Evolutionary conservation across 1,284 basidiomycete species (phyloP).

Genomic region (Puccinia triticina): DNA sequence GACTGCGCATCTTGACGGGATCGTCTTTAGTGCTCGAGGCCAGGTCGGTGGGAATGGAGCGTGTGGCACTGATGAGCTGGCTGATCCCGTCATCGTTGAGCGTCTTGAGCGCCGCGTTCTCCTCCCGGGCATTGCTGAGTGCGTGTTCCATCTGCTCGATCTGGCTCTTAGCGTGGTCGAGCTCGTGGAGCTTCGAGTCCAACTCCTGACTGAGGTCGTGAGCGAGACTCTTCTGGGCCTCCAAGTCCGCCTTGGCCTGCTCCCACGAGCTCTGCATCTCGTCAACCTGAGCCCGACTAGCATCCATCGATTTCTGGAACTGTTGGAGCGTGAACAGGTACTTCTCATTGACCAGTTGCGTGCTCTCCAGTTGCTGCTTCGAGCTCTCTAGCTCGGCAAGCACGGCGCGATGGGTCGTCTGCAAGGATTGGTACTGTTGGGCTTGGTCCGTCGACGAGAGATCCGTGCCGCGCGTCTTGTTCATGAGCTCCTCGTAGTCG

Average conservation of each 20-base stretch:
- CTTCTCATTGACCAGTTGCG: conserved; percentile 72
- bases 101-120: conserved; percentile 28
- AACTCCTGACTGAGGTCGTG: conserved; percentile 76
- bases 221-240: conserved; percentile 72
- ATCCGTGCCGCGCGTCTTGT: conserved; percentile 70
- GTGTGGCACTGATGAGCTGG: conserved; percentile 17
- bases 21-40: neutral
- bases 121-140: neutral
- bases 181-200: conserved; percentile 72
- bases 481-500: conserved; percentile 75
- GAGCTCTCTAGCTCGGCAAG: conserved; percentile 76
- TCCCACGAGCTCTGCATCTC: conserved; percentile 79
- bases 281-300: conserved; percentile 74
- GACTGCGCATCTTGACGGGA: neutral
- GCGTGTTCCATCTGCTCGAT: conserved; percentile 62
- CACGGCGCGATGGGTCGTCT: conserved; percentile 74
- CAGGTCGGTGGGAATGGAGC: conserved; percentile 8
- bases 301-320: conserved; percentile 74
- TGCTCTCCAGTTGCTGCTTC: conserved; percentile 72
- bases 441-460: conserved; percentile 74
- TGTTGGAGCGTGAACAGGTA: conserved; percentile 85
- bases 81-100: conserved; percentile 30
- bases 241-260: conserved; percentile 70
- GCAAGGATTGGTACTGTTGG: conserved; percentile 74
- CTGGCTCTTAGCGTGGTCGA: conserved; percentile 68